Base-by-base conservation (phyloP, 352 stramenopile genomes). In the Pythium brachiatum region DNA sequence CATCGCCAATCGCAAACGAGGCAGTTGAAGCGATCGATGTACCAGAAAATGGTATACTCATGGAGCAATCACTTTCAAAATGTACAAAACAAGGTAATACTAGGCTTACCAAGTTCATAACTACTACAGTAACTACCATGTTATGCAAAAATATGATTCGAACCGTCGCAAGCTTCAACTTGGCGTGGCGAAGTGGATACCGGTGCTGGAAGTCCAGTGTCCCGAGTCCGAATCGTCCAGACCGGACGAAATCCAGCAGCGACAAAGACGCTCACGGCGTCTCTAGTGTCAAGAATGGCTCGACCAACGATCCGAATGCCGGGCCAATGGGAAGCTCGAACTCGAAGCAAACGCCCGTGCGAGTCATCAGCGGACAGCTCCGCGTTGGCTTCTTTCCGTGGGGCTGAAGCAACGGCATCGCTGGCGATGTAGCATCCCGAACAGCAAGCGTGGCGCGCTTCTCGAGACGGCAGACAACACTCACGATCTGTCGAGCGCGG, bases 241-340 rank as follows among this genome's bases (percentile, higher is more conserved):
- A 27, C 7, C 9, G 29, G 29, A 34, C 20, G 26, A 47, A 47
- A 47, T 47, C 39, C n/a, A 47, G 39, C 8, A 26, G n/a, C 39
- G 18, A 44, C 36, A 21, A 47, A 47, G 39, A 13, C 20, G 11
- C 38, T 23, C n/a, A 66, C 13, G 54, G 41, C 11, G 52, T 12
- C 0, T 38, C 39, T 13, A 73, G 21, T 8, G 63, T 55, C 44
- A 77, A 34, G 36, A 52, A 69, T 20, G 68, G 70, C 8, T 60
- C 38, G 18, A 64, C 56, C 7, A 68, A 26, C 20, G 68, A 44
- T 0, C 58, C 46, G 11, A 76, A 15, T 5, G 70, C 34, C 16
- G 70, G 62, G 3, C 50, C 53, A 38, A 76, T 52, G 13, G 64
- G 60, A 21, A 76, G 13, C 11, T 62, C 32, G n/a, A 72, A 43